Evolutionary conservation across 495 filamentous ascomycete genomes (phyloP), one percentile per base, ranked within the genome.

Genomic region (Daldinia loculata): DNA sequence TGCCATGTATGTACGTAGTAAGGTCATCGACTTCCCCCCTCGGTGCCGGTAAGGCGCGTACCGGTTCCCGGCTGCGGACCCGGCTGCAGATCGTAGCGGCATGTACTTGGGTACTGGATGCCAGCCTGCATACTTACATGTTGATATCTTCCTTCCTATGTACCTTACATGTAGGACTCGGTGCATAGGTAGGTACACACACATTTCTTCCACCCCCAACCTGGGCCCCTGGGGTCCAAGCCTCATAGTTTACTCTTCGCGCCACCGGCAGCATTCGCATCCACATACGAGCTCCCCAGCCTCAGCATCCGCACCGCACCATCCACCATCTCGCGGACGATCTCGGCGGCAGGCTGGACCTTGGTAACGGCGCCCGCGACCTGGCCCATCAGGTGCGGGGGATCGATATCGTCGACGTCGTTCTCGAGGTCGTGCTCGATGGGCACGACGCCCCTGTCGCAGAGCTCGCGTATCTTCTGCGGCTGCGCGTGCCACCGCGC

Each of bases 381-480:
- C 82, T 96, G 92, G n/a, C 93, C 93, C 93, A 97, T 97, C 70
- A 97, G 70, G 79, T 93, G 94, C 30, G 93, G 93, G 62, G 90
- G 83, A 75, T 97, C 93, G 39, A 95, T 81, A 66, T 95, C 92
- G 60, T 87, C 87, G 19, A 82, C 85, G 5, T 90, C 91, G 45
- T 87, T 81, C 50, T 95, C 91, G 77, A 97, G 78, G 80, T 97
- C 93, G 76, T 90, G 82, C 81, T 90, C 86, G 74, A 96, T 81
- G 1, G 93, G 93, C 69, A 95, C 90, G 30, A 95, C 76, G 2
- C 93, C 93, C 74, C 85, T 82, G 32, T 85, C 86, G 51, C 89
- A 92, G 83, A 97, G 82, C 76, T 86, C 82, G 75, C 85, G 85
- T 57, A 97, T 90, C 78, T 90, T 89, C 57, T 88, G 81, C n/a